These are phyloP conservation scores for Aspergillus conjunctus DNA, from an alignment of 495 filamentous ascomycete genomes.

Conservation along the genomic window DNA sequence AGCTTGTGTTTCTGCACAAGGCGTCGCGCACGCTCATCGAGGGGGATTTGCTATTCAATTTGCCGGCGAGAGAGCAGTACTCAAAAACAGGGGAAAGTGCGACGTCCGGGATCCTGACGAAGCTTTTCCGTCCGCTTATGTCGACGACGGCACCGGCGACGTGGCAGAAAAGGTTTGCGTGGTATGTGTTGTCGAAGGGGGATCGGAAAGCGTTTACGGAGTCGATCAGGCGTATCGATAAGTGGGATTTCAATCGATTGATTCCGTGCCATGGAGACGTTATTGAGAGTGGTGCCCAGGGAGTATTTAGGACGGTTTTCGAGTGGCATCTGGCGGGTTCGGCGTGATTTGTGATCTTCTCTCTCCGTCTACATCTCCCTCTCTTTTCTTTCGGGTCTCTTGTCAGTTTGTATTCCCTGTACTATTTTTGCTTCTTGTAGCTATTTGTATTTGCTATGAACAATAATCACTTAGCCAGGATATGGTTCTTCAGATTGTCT, in stretches of 20 bases:
- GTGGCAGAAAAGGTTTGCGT: conserved; percentile 78
- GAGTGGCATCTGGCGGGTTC: conserved; percentile 73
- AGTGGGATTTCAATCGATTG: conserved; percentile 85
- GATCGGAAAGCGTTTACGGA: conserved; percentile 70
- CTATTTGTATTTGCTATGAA: no score
- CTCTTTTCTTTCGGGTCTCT: background rate
- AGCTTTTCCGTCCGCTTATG: conserved; percentile 61
- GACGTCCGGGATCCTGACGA: conserved; percentile 61
- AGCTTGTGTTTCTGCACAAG: conserved; percentile 83
- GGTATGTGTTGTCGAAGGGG: conserved; percentile 68
- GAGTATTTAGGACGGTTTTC: conserved; percentile 78
- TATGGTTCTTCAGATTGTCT: no score
- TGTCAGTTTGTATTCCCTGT: background rate
- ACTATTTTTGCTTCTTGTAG: background rate
- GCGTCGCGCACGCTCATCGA: conserved; percentile 82
- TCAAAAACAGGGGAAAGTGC: conserved; percentile 58
- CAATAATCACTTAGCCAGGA: no score
- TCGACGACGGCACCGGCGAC: conserved; percentile 59
- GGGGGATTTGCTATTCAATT: conserved; percentile 90
- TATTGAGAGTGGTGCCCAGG: conserved; percentile 75
- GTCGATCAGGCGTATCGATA: conserved; percentile 66
- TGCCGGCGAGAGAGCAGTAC: conserved; percentile 88
- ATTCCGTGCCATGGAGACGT: conserved; percentile 95
- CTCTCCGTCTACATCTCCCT: background rate
- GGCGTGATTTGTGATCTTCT: background rate